These are phyloP conservation scores for Melanogaster broomeanus DNA, from an alignment of 768 basidiomycete species.

Conservation along the genomic window DNA sequence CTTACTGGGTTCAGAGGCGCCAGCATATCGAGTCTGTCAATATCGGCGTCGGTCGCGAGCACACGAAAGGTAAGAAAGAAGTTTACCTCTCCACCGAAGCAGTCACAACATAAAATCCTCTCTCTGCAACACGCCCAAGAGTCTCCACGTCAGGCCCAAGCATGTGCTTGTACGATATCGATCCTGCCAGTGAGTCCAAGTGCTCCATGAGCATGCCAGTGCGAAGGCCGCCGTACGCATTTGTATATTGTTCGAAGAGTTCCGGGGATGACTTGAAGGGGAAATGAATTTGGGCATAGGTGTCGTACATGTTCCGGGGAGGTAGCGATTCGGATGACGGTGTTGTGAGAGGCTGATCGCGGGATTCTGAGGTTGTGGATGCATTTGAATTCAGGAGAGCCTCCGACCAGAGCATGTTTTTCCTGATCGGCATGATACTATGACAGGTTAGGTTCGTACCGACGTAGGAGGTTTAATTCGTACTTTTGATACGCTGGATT, in stretches of 20 bases:
- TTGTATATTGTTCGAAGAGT: conserved; percentile 68
- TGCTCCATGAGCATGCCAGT: conserved; percentile 78
- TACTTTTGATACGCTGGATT: conserved; percentile 57
- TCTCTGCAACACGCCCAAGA: conserved; percentile 55
- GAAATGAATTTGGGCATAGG: conserved; percentile 65
- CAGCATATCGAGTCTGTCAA: conserved; percentile 66
- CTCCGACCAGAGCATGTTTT: conserved; percentile 58
- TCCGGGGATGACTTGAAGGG: conserved; percentile 62
- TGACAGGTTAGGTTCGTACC: conserved; percentile 7
- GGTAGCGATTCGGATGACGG: conserved; percentile 27
- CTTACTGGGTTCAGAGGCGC: conserved; percentile 56
- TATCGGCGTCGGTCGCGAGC: not conserved
- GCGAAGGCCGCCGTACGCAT: conserved; percentile 69
- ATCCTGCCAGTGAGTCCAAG: conserved; percentile 82
- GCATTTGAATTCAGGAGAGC: conserved; percentile 44
- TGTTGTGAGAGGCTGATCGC: conserved; percentile 14
- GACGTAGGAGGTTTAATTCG: conserved; percentile 5
- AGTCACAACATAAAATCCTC: conserved; percentile 81
- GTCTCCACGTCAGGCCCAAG: conserved; percentile 62
- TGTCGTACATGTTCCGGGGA: conserved; percentile 67
- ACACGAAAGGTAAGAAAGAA: not conserved
- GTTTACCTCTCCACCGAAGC: conserved; percentile 75
- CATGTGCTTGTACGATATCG: conserved; percentile 83
- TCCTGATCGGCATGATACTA: conserved; percentile 60
- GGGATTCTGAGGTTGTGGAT: conserved; percentile 24